Evolutionary conservation across 73 alveolate genomes (phyloP), one percentile per base, ranked within the genome.

Genomic region (Uronychia binucleata): DNA sequence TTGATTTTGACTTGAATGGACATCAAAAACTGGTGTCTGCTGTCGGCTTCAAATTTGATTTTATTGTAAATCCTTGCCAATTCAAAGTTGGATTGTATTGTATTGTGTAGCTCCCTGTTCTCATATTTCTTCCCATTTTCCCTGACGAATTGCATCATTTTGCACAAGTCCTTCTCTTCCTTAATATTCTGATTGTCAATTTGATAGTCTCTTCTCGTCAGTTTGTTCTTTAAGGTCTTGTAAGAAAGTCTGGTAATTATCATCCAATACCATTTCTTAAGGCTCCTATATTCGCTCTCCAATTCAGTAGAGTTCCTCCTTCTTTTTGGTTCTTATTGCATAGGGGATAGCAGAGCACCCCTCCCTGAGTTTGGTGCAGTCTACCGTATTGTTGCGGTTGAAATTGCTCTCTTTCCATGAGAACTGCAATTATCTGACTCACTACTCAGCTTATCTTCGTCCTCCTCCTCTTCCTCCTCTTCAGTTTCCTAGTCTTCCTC

Each of bases 381-480:
- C n/a, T n/a, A n/a, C n/a, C n/a, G n/a, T n/a, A n/a, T n/a, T n/a
- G n/a, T n/a, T n/a, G n/a, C n/a, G n/a, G n/a, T n/a, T n/a, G n/a
- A n/a, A n/a, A n/a, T n/a, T n/a, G n/a, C n/a, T n/a, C n/a, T n/a
- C n/a, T 75, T 29, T 75, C 90, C 90, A 83, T 74, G 84, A 83
- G 35, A 27, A 83, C 35, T 82, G 84, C 60, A 31, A 84, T 81
- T 34, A 60, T 60, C 57, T 83, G 77, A 27, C 35, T 81, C 90
- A 78, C 35, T 34, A 83, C 58, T 82, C 83, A 74, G 11, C 90
- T 74, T 75, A 74, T 83, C 74, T 83, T 74, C 78, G 19, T 60
- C 90, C 57, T 83, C 74, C 33, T 83, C 76, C 28, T 83, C 90
- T 75, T 82, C 76, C 26, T 83, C 74, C 8, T 28, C 79, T 34